Evolutionary conservation across 345 rosid species (phyloP).

Genomic region (Erysimum cheiranthoides): DNA sequence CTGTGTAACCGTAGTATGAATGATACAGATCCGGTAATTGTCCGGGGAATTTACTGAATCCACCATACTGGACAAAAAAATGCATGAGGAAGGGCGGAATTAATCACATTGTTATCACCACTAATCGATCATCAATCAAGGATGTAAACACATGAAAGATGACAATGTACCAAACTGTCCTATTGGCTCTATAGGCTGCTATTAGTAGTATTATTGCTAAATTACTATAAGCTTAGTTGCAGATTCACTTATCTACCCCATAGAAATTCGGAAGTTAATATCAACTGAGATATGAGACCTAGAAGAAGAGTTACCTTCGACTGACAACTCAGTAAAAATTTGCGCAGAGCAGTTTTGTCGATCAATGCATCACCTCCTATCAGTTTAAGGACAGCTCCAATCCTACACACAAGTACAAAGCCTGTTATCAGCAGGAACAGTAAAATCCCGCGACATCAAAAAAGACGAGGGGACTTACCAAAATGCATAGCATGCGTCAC

Average conservation of each 20-base stretch:
- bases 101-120: slow-evolving; percentile 16
- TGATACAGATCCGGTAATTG: slow-evolving; percentile 80
- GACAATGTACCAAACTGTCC: slow-evolving; percentile 10
- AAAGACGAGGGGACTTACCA: slow-evolving; percentile 58
- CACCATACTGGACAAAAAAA: slow-evolving; percentile 66
- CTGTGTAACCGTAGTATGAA: slow-evolving; percentile 80
- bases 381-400: slow-evolving; percentile 75
- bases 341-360: slow-evolving; percentile 60
- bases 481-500: slow-evolving; percentile 98
- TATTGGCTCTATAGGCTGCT: neutral
- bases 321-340: slow-evolving; percentile 79
- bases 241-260: neutral
- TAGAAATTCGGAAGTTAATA: neutral
- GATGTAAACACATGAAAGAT: slow-evolving; percentile 19
- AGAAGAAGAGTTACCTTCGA: slow-evolving; percentile 62
- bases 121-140: neutral
- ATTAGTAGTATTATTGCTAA: neutral
- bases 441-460: neutral
- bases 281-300: neutral
- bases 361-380: slow-evolving; percentile 67
- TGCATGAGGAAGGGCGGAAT: slow-evolving; percentile 9
- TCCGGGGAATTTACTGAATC: slow-evolving; percentile 76
- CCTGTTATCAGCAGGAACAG: slow-evolving; percentile 14
- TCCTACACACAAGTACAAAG: slow-evolving; percentile 53
- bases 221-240: neutral